Evolutionary conservation across 140 eudicot genomes (phyloP).

Genomic region (Anethum foeniculum): DNA sequence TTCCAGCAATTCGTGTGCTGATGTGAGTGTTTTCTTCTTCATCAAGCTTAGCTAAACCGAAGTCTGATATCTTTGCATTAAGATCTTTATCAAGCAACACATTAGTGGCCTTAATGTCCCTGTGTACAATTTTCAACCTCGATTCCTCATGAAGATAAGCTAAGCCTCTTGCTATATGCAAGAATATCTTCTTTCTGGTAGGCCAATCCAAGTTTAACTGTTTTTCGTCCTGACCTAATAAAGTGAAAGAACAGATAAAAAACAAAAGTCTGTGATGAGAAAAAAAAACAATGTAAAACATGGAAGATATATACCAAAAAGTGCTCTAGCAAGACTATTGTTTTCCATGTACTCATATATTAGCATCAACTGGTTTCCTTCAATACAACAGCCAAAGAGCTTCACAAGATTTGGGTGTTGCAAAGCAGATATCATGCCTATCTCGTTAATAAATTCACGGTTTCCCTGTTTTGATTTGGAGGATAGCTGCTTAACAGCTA

Average conservation of each 20-base stretch:
- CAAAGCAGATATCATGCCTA: slow-evolving; percentile 93
- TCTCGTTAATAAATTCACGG: slow-evolving; percentile 87
- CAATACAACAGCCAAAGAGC: slow-evolving; percentile 63
- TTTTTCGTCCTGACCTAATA: slow-evolving; percentile 40
- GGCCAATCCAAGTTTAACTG: slow-evolving; percentile 52
- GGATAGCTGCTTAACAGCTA: slow-evolving; percentile 89
- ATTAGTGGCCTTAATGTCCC: slow-evolving; percentile 65
- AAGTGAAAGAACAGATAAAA: background rate
- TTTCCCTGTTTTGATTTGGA: slow-evolving; percentile 89
- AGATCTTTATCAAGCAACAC: slow-evolving; percentile 66
- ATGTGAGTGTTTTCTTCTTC: slow-evolving; percentile 74
- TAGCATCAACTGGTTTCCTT: slow-evolving; percentile 54
- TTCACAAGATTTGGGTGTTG: slow-evolving; percentile 79
- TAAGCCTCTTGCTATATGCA: slow-evolving; percentile 58
- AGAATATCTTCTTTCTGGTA: slow-evolving; percentile 53
- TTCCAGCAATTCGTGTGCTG: slow-evolving; percentile 73
- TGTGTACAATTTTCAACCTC: slow-evolving; percentile 60
- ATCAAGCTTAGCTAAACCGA: slow-evolving; percentile 70
- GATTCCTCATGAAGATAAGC: slow-evolving; percentile 74
- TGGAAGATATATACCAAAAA: slow-evolving; percentile 44
- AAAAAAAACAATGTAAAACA: background rate
- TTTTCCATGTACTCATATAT: slow-evolving; percentile 58
- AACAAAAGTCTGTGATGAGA: background rate
- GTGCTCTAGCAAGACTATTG: slow-evolving; percentile 70
- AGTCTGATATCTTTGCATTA: slow-evolving; percentile 69